Percentiles rank a stretch among this genome's conserved stretches.
These are phyloP conservation scores for Aspergillus indologenus DNA, from an alignment of 495 filamentous ascomycete species.

Conservation along the genomic window DNA sequence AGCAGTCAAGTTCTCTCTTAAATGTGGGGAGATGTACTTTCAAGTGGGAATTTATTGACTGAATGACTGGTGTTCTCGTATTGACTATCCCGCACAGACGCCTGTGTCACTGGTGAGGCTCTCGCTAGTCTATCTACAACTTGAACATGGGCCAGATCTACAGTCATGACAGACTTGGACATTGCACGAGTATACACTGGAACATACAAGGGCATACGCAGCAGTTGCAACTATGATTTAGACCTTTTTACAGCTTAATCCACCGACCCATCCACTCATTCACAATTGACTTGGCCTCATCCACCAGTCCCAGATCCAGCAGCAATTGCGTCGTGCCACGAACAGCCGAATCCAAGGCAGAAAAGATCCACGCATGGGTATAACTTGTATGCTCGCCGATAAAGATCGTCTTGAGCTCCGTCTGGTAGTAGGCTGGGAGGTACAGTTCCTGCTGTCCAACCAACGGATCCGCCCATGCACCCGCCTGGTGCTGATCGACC, in stretches of 20 bases:
- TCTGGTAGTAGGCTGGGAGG: slow-evolving; percentile 66
- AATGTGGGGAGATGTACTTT: too few species aligned
- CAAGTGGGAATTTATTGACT: too few species aligned
- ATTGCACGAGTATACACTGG: too few species aligned
- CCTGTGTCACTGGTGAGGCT: neutral
- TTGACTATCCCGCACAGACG: too few species aligned
- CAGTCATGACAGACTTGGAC: too few species aligned
- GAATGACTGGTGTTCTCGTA: too few species aligned
- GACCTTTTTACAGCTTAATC: slow-evolving; percentile 34
- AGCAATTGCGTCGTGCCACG: slow-evolving; percentile 62
- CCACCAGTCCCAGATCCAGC: slow-evolving; percentile 64
- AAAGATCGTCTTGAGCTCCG: slow-evolving; percentile 63
- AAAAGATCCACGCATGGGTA: slow-evolving; percentile 73
- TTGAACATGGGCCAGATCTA: too few species aligned
- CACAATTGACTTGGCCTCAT: slow-evolving; percentile 63
- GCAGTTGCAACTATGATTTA: too few species aligned
- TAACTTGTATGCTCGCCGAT: slow-evolving; percentile 70
- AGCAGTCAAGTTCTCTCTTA: too few species aligned
- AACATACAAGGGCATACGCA: too few species aligned
- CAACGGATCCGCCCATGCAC: slow-evolving; percentile 53
- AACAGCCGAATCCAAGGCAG: slow-evolving; percentile 64
- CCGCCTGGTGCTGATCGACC: slow-evolving; percentile 50
- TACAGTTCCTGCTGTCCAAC: slow-evolving; percentile 63
- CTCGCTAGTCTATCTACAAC: neutral
- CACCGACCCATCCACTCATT: slow-evolving; percentile 69